Conservation (phyloP, 345 rosid genomes). For the Salix brachista region DNA sequence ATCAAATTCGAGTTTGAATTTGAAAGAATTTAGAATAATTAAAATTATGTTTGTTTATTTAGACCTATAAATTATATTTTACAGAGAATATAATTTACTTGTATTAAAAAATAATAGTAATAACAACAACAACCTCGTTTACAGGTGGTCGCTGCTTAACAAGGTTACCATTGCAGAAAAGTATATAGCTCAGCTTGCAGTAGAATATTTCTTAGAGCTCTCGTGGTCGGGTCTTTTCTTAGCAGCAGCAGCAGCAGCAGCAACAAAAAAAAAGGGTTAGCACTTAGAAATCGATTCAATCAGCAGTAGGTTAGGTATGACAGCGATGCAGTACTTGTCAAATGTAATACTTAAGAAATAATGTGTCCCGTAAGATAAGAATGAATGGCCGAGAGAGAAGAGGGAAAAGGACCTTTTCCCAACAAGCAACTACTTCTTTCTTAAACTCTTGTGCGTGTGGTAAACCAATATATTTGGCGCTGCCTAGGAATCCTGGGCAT, state of each 20-base stretch:
- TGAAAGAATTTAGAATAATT: too few relatives aligned
- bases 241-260: too few relatives aligned
- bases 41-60: too few relatives aligned
- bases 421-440: neutral
- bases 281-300: too few relatives aligned
- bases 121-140: neutral
- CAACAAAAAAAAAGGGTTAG: too few relatives aligned
- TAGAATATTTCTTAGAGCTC: too few relatives aligned
- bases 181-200: too few relatives aligned
- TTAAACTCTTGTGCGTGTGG: too few relatives aligned
- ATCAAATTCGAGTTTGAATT: accelerated
- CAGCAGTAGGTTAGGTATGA: neutral
- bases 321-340: neutral
- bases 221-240: too few relatives aligned
- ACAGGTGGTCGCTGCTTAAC: neutral
- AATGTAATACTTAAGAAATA: neutral
- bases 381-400: neutral
- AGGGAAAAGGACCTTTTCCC: neutral
- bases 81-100: too few relatives aligned
- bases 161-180: neutral
- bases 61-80: too few relatives aligned
- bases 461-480: neutral
- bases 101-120: too few relatives aligned
- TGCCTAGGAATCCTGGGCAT: neutral
- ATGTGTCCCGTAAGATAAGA: neutral